A percentile compares a stretch with the other conserved stretches of the same genome.
Evolutionary conservation across 2,329 filamentous ascomycete species (phyloP).

Genomic region (Chaetothyriales sp.): DNA sequence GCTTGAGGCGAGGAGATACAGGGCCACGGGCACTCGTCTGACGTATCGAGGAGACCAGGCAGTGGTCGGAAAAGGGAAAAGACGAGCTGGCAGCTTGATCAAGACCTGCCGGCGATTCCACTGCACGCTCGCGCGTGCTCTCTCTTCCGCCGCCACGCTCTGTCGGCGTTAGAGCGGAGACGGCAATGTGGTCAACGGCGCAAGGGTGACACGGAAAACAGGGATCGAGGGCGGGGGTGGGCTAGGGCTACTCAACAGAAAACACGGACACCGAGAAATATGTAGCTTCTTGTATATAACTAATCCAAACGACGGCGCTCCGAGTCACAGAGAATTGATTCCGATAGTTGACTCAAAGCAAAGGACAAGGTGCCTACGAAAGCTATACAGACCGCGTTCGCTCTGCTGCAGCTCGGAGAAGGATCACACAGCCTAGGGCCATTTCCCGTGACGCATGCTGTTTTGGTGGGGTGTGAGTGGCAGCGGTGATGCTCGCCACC

Average conservation of each 20-base stretch:
- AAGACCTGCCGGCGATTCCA: constrained; percentile 2
- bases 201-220: constrained; percentile 1
- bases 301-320: not conserved
- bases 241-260: not conserved
- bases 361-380: not conserved
- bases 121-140: constrained; percentile 6
- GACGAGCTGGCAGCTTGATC: constrained; percentile 9
- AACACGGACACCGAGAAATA: not conserved
- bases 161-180: not conserved
- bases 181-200: not conserved
- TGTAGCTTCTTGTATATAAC: not conserved
- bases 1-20: not conserved
- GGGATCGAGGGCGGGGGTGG: not conserved
- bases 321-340: not conserved
- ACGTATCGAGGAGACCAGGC: not conserved
- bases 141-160: constrained; percentile 1
- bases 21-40: not conserved
- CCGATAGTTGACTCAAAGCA: not conserved
- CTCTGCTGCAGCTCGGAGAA: too few relatives aligned
- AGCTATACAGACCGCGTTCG: not conserved
- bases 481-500: not conserved
- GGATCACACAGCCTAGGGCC: not conserved
- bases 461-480: not conserved
- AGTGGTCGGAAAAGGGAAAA: constrained; percentile 2
- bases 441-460: not conserved